A percentile compares a stretch with the other conserved stretches of the same genome.
Evolutionary conservation across 169 alveolate genomes (phyloP).

Genomic region (Plasmodium billcollinsi): DNA sequence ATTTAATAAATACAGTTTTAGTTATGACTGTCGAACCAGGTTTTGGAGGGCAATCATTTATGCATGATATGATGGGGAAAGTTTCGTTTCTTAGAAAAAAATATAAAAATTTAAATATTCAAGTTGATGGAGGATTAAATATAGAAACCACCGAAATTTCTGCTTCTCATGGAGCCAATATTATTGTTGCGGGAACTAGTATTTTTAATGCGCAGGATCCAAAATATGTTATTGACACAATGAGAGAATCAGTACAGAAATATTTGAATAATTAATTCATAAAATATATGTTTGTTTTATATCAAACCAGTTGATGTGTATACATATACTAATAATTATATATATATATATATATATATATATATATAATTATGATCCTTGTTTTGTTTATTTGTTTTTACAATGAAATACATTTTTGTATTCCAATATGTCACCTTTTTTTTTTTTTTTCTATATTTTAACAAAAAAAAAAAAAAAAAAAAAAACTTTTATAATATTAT

Average conservation of each 20-base stretch:
- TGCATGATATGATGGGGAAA: constrained; percentile 89
- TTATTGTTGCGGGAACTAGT: constrained; percentile 90
- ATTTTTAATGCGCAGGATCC: constrained; percentile 79
- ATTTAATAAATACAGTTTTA: constrained; percentile 84
- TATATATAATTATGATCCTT: background rate
- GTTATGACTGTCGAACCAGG: constrained; percentile 96
- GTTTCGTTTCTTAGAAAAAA: constrained; percentile 81
- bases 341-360: too few relatives aligned
- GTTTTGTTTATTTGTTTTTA: background rate
- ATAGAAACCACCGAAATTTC: constrained; percentile 84
- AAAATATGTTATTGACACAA: constrained; percentile 72
- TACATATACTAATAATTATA: background rate
- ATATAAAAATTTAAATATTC: constrained; percentile 80
- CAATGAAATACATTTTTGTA: background rate
- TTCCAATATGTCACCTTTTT: background rate
- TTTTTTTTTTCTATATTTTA: background rate
- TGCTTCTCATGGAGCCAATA: constrained; percentile 91
- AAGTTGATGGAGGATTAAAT: constrained; percentile 93
- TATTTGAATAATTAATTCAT: constrained; percentile 27
- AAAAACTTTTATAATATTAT: too few relatives aligned
- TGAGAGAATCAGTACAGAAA: constrained; percentile 77
- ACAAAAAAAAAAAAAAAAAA: background rate
- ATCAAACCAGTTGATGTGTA: background rate
- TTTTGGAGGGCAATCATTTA: constrained; percentile 93
- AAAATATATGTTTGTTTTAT: too few relatives aligned